Base-by-base conservation (phyloP, 2,329 filamentous ascomycete genomes). In the Hortaea werneckii region DNA sequence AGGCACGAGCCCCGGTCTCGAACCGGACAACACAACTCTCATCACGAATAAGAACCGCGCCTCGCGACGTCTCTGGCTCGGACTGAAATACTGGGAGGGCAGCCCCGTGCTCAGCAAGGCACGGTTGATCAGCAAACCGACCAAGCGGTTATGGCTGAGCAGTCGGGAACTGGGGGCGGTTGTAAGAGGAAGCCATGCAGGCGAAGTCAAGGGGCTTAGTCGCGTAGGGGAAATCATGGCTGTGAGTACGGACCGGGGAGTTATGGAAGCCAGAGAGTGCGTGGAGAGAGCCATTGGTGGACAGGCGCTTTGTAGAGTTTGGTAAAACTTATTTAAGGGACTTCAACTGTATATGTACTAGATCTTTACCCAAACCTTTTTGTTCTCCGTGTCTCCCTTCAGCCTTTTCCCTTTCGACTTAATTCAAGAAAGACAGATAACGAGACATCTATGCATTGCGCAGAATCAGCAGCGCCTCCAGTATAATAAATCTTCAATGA, bases 31-130 rank as follows among this genome's bases (percentile, higher is more conserved):
- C 49, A 55, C 61, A 50, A 54, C 54, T 26, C 46, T 59, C 6
- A 55, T 65, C 37, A 66, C 63, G 41, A 59, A 59, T 45, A 55
- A 56, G 26, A 95, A 94, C 67, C 78, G 87, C 34, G 77, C 87
- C 4, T 75, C 72, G 35, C 76, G 86, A 61, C 76, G 89, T 49
- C 70, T 95, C 54, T 95, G 89, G 89, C 68, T 95, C 9, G 87
- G 87, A 1, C 71, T 95, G 59, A 95, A 95, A 71, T 95, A 95
- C 76, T 86, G 79, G 78, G 80, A 88, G 55, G 84, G 84, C 61
- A 74, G 82, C 65, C 87, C 89, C 5, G 87, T 95, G 20, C 68
- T 95, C 54, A 73, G 72, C 51, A 75, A 78, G 53, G 75, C 90
- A 58, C 65, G 67, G 41, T 65, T 83, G 60, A 72, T 94, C 49